A percentile compares a stretch with the other conserved stretches of the same genome.
Evolutionary conservation across 2,329 filamentous ascomycete species (phyloP).

Genomic region (Cytospora chrysosperma): DNA sequence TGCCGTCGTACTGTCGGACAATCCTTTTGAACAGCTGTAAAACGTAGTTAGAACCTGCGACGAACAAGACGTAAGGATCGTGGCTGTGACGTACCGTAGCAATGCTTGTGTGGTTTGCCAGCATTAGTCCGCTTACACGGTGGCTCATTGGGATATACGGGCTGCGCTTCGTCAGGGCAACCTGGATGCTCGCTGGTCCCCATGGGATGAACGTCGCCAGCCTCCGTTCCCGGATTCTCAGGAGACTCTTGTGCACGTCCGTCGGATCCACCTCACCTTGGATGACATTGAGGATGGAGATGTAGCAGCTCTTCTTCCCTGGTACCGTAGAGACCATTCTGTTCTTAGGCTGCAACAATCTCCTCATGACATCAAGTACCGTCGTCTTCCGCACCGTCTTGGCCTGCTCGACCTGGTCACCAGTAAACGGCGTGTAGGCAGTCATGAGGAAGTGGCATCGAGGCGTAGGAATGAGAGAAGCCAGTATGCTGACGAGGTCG

Average conservation of each 20-base stretch:
- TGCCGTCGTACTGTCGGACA: constrained; percentile 84
- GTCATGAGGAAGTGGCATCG: constrained; percentile 98
- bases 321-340: constrained; percentile 97
- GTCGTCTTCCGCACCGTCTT: constrained; percentile 98
- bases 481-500: constrained; percentile 94
- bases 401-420: constrained; percentile 92
- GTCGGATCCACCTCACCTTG: constrained; percentile 98
- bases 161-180: constrained; percentile 92
- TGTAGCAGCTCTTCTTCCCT: constrained; percentile 97
- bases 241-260: constrained; percentile 95
- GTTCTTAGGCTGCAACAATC: constrained; percentile 95
- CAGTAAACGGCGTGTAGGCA: constrained; percentile 95
- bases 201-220: constrained; percentile 97
- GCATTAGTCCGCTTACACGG: constrained; percentile 92
- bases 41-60: not conserved
- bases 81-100: constrained; percentile 62
- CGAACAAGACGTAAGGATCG: not conserved
- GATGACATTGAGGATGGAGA: constrained; percentile 97
- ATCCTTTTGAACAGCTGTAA: constrained; percentile 84
- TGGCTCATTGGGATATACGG: constrained; percentile 94
- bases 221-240: constrained; percentile 90
- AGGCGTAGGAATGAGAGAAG: constrained; percentile 92
- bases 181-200: constrained; percentile 97
- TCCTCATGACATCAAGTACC: constrained; percentile 94
- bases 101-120: constrained; percentile 97